Evolutionary conservation across 2,329 filamentous ascomycete species (phyloP).

Genomic region (Aphanoascus verrucosus): DNA sequence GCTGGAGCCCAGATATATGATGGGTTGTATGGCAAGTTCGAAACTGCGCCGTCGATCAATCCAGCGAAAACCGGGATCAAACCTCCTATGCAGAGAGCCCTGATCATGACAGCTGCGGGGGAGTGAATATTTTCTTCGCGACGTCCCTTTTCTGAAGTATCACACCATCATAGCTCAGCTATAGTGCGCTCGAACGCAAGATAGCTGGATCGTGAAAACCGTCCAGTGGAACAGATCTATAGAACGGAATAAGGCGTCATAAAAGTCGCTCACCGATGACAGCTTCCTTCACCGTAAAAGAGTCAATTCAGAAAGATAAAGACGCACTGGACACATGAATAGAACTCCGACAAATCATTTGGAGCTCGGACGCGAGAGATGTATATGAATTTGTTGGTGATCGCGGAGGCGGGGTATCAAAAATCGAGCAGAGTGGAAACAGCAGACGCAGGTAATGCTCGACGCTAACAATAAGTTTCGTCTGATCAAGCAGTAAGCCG

Average conservation of each 20-base stretch:
- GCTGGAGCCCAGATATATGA: constrained; percentile 15
- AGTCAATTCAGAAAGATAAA: not conserved
- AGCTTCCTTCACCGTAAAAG: not conserved
- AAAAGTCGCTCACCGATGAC: not conserved
- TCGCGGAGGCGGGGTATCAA: not conserved
- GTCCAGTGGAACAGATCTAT: not conserved
- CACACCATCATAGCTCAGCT: constrained; percentile 4
- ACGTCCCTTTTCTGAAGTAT: not conserved
- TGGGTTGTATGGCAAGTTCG: constrained; percentile 16
- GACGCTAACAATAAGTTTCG: not conserved
- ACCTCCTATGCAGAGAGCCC: constrained; percentile 1
- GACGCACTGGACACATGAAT: not conserved
- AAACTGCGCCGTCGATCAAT: not conserved
- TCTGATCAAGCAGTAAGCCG: not conserved
- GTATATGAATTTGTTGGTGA: not conserved
- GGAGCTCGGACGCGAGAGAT: not conserved
- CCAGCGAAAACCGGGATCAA: constrained; percentile 7
- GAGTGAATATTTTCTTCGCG: not conserved
- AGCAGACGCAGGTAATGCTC: not conserved
- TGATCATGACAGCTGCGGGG: constrained; percentile 12
- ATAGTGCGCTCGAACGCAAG: not conserved
- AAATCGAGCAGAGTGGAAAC: not conserved
- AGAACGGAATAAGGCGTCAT: not conserved
- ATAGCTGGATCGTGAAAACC: not conserved
- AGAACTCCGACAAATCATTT: not conserved